Conservation (phyloP, 352 stramenopile genomes). For the Globisporangium spiculum region DNA sequence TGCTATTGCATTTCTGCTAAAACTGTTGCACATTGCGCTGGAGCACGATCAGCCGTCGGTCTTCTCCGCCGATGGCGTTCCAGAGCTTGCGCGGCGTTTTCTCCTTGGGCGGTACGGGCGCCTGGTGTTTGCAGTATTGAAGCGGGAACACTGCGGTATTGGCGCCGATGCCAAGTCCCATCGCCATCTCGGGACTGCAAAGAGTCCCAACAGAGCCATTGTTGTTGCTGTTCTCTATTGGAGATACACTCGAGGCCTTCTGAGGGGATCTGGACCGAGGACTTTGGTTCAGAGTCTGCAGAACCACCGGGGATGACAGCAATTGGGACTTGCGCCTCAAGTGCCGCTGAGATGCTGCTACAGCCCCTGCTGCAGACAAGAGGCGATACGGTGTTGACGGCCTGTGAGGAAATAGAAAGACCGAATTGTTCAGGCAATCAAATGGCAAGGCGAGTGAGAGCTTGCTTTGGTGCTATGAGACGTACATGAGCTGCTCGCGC, state of each 20-base stretch:
- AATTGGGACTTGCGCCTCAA: constrained; percentile 23
- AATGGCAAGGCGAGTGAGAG: neutral
- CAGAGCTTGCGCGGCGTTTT: constrained; percentile 73
- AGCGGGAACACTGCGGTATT: constrained; percentile 21
- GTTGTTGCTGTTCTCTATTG: neutral
- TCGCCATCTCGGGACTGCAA: neutral
- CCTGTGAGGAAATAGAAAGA: constrained; percentile 16
- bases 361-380: constrained; percentile 13
- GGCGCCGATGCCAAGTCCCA: constrained; percentile 21
- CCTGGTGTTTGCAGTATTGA: constrained; percentile 61
- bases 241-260: neutral
- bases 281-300: constrained; percentile 26
- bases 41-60: constrained; percentile 65
- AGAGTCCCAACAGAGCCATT: neutral
- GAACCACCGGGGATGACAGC: constrained; percentile 19
- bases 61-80: constrained; percentile 75
- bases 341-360: constrained; percentile 16
- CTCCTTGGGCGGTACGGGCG: constrained; percentile 42
- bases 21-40: constrained; percentile 43
- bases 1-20: neutral
- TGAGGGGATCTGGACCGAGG: constrained; percentile 15
- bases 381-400: constrained; percentile 32
- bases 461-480: neutral
- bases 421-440: neutral
- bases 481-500: constrained; percentile 41